Conservation (phyloP, 192 early-diverging fungal genomes). For the Podila epigama region DNA sequence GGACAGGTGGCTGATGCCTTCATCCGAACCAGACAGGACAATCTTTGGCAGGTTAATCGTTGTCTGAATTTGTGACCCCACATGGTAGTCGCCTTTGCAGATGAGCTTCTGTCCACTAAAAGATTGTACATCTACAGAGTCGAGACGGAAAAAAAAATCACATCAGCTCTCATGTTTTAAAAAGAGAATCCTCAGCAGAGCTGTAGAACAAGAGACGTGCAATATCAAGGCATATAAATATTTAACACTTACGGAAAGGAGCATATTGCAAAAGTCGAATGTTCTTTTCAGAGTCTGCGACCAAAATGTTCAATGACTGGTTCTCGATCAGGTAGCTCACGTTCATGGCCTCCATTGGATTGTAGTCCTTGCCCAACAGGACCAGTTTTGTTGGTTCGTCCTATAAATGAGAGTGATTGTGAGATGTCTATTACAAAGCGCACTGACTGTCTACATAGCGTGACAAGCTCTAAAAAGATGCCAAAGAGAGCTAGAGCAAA, state of each 20-base stretch:
- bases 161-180: too few species aligned
- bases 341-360: slow-evolving; percentile 75
- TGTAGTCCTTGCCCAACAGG: slow-evolving; percentile 89
- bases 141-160: background rate
- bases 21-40: slow-evolving; percentile 38
- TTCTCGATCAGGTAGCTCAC: slow-evolving; percentile 85
- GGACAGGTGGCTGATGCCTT: slow-evolving; percentile 45
- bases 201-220: background rate
- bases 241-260: slow-evolving; percentile 76
- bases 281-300: slow-evolving; percentile 85
- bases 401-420: slow-evolving; percentile 38
- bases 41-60: slow-evolving; percentile 61
- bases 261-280: slow-evolving; percentile 85
- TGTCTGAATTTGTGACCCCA: slow-evolving; percentile 77
- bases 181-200: background rate
- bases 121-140: slow-evolving; percentile 81
- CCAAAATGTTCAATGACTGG: slow-evolving; percentile 71
- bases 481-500: background rate
- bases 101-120: slow-evolving; percentile 88
- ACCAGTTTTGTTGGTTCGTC: slow-evolving; percentile 91
- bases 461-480: too few species aligned
- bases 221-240: background rate
- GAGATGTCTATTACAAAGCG: background rate
- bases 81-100: slow-evolving; percentile 87
- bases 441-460: too few species aligned